Percentiles rank a stretch among this genome's conserved stretches.
Conservation (phyloP, 2,329 filamentous ascomycete genomes). For the Fusarium sp. region DNA sequence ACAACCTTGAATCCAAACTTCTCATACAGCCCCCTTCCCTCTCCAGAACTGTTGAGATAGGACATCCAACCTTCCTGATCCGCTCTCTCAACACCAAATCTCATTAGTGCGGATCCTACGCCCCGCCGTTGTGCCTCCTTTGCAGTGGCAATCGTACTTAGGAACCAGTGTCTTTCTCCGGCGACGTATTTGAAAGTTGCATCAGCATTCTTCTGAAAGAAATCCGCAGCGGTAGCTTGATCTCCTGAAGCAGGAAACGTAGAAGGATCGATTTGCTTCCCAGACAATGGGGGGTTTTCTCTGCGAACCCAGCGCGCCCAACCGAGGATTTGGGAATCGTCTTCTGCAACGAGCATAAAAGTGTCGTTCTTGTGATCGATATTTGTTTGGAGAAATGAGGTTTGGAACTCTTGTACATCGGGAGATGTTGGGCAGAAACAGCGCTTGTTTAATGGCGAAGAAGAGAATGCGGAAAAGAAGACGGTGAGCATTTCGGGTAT, state of each 20-base stretch:
- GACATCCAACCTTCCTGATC: slow-evolving; percentile 48
- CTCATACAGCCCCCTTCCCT: slow-evolving; percentile 48
- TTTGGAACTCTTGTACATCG: slow-evolving; percentile 37
- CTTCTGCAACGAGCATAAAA: slow-evolving; percentile 49
- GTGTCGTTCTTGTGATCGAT: slow-evolving; percentile 48
- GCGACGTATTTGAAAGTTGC: slow-evolving; percentile 44
- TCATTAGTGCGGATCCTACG: slow-evolving; percentile 51
- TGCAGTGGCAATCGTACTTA: slow-evolving; percentile 51
- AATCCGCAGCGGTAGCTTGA: slow-evolving; percentile 53
- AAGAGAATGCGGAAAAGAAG: slow-evolving; percentile 49
- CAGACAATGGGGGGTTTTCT: slow-evolving; percentile 28
- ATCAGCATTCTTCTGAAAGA: slow-evolving; percentile 54
- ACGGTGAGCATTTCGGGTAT: slow-evolving; percentile 49
- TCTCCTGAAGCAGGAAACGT: slow-evolving; percentile 45
- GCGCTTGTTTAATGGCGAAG: slow-evolving; percentile 48
- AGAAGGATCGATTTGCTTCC: slow-evolving; percentile 42
- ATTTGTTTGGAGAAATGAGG: slow-evolving; percentile 39
- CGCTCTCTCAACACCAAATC: slow-evolving; percentile 48
- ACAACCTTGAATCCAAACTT: slow-evolving; percentile 47
- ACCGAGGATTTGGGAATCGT: slow-evolving; percentile 43
- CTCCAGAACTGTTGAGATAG: slow-evolving; percentile 48
- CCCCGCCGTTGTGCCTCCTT: slow-evolving; percentile 50
- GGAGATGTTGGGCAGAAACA: slow-evolving; percentile 47
- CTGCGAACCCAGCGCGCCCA: slow-evolving; percentile 53
- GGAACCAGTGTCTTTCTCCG: slow-evolving; percentile 49